These are phyloP conservation scores for Fusarium heterosporum DNA, from an alignment of 2,329 filamentous ascomycete genomes.

Conservation along the genomic window DNA sequence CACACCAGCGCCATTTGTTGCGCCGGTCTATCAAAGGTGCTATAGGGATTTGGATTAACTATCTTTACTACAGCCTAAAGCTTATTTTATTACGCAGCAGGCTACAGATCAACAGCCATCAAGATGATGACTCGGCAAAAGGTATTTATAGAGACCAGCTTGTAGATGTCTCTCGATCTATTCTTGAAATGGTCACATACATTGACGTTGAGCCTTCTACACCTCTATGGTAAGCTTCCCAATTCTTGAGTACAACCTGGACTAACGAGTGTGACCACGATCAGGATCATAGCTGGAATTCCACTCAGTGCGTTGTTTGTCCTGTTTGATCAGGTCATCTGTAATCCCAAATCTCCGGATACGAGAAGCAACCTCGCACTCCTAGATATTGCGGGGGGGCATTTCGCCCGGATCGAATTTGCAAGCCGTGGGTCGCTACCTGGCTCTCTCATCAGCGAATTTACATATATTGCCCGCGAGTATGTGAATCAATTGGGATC, in stretches of 20 bases:
- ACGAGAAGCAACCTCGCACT: constrained; percentile 34
- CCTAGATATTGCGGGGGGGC: constrained; percentile 38
- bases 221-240: constrained; percentile 28
- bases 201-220: constrained; percentile 40
- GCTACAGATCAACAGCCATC: constrained; percentile 5
- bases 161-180: constrained; percentile 25
- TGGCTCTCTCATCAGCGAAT: constrained; percentile 34
- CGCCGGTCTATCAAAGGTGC: constrained; percentile 20
- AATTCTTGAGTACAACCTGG: fast-evolving
- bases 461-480: constrained; percentile 39
- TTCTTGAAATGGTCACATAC: constrained; percentile 38
- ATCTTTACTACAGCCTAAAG: constrained; percentile 37
- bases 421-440: constrained; percentile 31
- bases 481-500: constrained; percentile 34
- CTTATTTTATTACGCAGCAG: constrained; percentile 30
- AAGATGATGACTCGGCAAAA: not conserved
- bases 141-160: constrained; percentile 3
- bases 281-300: constrained; percentile 39
- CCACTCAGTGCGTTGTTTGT: constrained; percentile 39
- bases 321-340: constrained; percentile 41
- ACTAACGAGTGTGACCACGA: not conserved
- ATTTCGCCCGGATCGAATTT: constrained; percentile 41
- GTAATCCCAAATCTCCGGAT: constrained; percentile 27
- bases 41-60: constrained; percentile 33
- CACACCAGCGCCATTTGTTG: not conserved